Base-by-base conservation (phyloP, 768 basidiomycete species). In the Auriscalpium microsporum region DNA sequence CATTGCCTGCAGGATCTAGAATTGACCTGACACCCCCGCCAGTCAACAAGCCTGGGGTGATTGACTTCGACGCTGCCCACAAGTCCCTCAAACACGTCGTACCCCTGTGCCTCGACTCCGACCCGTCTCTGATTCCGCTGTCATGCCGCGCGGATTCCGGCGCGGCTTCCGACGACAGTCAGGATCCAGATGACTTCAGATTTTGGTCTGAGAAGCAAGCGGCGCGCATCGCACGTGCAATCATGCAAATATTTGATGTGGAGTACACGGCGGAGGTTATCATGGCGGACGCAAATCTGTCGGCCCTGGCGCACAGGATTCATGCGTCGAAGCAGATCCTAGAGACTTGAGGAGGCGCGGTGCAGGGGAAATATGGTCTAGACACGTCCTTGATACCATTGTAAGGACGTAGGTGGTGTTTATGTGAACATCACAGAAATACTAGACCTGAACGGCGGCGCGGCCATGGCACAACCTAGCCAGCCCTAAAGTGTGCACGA, bases 181-280 rank as follows among this genome's bases (percentile, higher is more conserved):
- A 77, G 46, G 90, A 94, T 64, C 82, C 84, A 1, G 94, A 98
- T 65, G 94, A 98, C 71, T 98, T 99, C 69, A 79, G 82, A 47
- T 93, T 99, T 73, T 95, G 94, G 91, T 86, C 86, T 1, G 86
- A 88, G 63, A 74, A 76, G 45, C 95, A 99, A 68, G 96, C 95
- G 54, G 87, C 85, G 70, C 81, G 91, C 53, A 97, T 99, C 61
- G 87, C 86, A 51, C 71, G 74, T 17, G 85, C 83, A 28, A 83
- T 95, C 56, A 74, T 88, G 62, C 81, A 90, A 67, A 80, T 86
- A 34, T 97, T 96, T 69, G 82, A 78, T 23, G 87, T 97, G 42
- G 94, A 98, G 65, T 86, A 93, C 67, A 86, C 84, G 9, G 81
- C 84, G 21, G 91, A 95, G 64, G 93, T 99, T 38, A 78, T 99